Conservation (phyloP, 345 rosid species). For the Eutrema japonicum region DNA sequence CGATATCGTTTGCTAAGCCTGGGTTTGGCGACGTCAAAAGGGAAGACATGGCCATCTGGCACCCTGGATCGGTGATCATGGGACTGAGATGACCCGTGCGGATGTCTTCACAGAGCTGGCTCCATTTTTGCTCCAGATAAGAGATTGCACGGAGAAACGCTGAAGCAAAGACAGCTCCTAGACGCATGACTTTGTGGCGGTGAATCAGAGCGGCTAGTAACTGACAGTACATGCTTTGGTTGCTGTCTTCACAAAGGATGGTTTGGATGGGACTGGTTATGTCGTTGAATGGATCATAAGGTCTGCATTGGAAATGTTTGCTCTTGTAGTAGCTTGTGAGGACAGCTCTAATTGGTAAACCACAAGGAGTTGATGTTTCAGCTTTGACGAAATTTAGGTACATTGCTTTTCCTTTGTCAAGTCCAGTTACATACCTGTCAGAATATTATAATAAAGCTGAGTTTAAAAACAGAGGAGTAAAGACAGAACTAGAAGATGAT, state of each 20-base stretch:
- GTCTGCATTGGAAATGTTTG: slow-evolving; percentile 69
- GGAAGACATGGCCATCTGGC: slow-evolving; percentile 54
- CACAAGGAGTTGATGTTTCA: slow-evolving; percentile 76
- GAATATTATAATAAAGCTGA: slow-evolving; percentile 14
- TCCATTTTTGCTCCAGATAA: slow-evolving; percentile 74
- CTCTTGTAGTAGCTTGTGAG: slow-evolving; percentile 94
- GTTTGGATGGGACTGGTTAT: slow-evolving; percentile 85
- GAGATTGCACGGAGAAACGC: slow-evolving; percentile 85
- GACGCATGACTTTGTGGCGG: slow-evolving; percentile 68
- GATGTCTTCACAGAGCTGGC: slow-evolving; percentile 69
- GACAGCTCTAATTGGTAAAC: slow-evolving; percentile 83
- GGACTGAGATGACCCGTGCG: slow-evolving; percentile 62
- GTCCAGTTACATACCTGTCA: slow-evolving; percentile 74
- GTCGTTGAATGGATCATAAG: slow-evolving; percentile 73
- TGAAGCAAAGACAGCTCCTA: slow-evolving; percentile 91
- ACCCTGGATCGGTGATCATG: slow-evolving; percentile 74
- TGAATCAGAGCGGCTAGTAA: slow-evolving; percentile 79
- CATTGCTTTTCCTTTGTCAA: slow-evolving; percentile 95
- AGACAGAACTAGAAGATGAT: neutral
- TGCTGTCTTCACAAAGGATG: slow-evolving; percentile 81
- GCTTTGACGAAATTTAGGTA: slow-evolving; percentile 77
- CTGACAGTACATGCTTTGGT: slow-evolving; percentile 96
- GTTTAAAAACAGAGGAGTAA: slow-evolving; percentile 22
- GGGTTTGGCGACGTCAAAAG: slow-evolving; percentile 53
- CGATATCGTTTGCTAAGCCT: slow-evolving; percentile 59